These are phyloP conservation scores for Parachlorella kessleri DNA, from an alignment of 139 green algal genomes.

Conservation along the genomic window DNA sequence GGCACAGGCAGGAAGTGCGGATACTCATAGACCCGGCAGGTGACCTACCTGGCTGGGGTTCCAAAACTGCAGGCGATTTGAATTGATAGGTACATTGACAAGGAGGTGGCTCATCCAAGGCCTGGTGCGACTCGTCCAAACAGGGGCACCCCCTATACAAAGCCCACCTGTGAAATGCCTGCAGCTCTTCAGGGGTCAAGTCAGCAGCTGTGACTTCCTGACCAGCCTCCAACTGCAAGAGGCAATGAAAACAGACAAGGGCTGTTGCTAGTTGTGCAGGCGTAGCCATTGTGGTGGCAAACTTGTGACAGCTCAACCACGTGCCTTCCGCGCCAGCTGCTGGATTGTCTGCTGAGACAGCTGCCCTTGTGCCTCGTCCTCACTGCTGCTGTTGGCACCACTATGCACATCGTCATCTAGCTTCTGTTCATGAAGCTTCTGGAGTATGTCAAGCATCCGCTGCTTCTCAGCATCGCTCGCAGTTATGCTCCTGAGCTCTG, in stretches of 20 bases:
- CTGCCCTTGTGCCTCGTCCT: conserved; percentile 9
- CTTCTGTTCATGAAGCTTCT: conserved; percentile 48
- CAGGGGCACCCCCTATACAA: no score
- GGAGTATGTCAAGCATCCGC: conserved; percentile 64
- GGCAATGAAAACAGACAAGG: no score
- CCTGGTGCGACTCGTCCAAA: no score
- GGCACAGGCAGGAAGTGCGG: no score
- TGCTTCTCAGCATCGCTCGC: conserved; percentile 43
- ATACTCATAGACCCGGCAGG: no score
- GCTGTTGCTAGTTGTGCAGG: no score
- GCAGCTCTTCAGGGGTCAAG: conserved; percentile 47
- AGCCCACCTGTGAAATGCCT: conserved; percentile 48
- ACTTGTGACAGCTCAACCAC: no score
- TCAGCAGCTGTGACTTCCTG: conserved; percentile 45
- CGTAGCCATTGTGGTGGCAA: no score
- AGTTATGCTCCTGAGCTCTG: conserved; percentile 43
- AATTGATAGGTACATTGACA: no score
- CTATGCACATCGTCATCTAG: conserved; percentile 26
- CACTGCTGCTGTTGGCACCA: conserved; percentile 11
- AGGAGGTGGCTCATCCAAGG: no score
- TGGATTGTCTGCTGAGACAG: conserved; percentile 44
- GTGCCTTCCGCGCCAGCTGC: conserved; percentile 41
- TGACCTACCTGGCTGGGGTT: no score
- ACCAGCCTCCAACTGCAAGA: conserved; percentile 9
- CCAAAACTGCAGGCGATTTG: no score